Conservation (phyloP, 2,329 filamentous ascomycete species). For the Ambrosiella xylebori region DNA sequence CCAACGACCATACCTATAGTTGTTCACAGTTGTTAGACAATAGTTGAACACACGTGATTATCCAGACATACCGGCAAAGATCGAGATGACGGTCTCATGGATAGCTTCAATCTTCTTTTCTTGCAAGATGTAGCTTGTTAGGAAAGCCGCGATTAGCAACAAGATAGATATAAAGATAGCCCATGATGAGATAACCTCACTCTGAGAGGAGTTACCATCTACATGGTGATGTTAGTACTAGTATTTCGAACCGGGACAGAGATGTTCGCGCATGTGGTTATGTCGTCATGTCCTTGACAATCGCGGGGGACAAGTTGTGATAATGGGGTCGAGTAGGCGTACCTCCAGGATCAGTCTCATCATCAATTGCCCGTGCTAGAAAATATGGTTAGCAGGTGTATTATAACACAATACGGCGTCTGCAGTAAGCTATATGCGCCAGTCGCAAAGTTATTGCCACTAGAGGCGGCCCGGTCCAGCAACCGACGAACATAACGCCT, state of each 20-base stretch:
- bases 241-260: too few relatives aligned
- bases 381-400: slow-evolving; percentile 9
- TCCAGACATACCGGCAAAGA: slow-evolving; percentile 60
- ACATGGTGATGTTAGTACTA: not conserved
- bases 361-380: slow-evolving; percentile 13
- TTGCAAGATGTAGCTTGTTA: slow-evolving; percentile 92
- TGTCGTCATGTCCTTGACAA: slow-evolving; percentile 12
- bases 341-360: slow-evolving; percentile 15
- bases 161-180: slow-evolving; percentile 92
- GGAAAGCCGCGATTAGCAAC: slow-evolving; percentile 83
- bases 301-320: not conserved
- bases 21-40: not conserved
- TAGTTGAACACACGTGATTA: too few relatives aligned
- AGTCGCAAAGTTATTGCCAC: not conserved
- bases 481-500: not conserved
- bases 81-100: slow-evolving; percentile 95
- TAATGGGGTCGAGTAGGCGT: slow-evolving; percentile 5
- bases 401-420: not conserved
- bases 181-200: slow-evolving; percentile 93
- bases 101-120: slow-evolving; percentile 94
- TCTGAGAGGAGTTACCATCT: slow-evolving; percentile 65
- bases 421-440: not conserved
- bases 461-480: not conserved
- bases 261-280: too few relatives aligned
- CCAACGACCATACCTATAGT: slow-evolving; percentile 79